phyloP scores from a whole-genome alignment of 164 flowering plant species.

The Macadamia integrifolia region DNA sequence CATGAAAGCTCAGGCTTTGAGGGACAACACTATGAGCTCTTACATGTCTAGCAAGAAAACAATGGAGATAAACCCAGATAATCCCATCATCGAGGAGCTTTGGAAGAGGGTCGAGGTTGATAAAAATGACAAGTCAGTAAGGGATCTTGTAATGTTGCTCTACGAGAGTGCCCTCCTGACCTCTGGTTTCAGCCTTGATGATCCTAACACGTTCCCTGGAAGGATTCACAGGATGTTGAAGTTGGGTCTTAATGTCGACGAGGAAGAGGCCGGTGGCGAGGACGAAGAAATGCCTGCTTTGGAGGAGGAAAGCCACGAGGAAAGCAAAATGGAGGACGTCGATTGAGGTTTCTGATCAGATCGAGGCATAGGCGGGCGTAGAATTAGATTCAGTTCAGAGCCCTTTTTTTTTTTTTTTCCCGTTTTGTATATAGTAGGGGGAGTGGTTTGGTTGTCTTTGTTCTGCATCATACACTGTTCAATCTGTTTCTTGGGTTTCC shows the following conservation, averaged over 20 bases:
- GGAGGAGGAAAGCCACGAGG: too few species aligned
- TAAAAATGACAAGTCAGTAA: slow-evolving; percentile 63
- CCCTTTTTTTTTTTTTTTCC: too few species aligned
- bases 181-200: too few species aligned
- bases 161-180: slow-evolving; percentile 64
- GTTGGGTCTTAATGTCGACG: slow-evolving; percentile 66
- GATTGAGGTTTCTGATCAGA: too few species aligned
- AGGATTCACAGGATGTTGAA: slow-evolving; percentile 77
- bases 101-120: slow-evolving; percentile 72
- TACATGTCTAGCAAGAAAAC: slow-evolving; percentile 84
- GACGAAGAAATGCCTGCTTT: too few species aligned
- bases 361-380: too few species aligned
- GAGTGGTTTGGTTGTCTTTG: too few species aligned
- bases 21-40: slow-evolving; percentile 62
- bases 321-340: too few species aligned
- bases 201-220: slow-evolving; percentile 14
- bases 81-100: slow-evolving; percentile 66
- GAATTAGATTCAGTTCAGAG: too few species aligned
- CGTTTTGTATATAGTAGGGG: too few species aligned
- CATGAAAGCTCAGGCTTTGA: slow-evolving; percentile 39
- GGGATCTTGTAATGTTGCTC: slow-evolving; percentile 51
- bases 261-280: slow-evolving; percentile 22
- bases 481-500: too few species aligned
- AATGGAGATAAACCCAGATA: slow-evolving; percentile 76
- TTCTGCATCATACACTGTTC: too few species aligned